Conservation (phyloP, 331 rosid genomes). For the Cydonia oblonga region DNA sequence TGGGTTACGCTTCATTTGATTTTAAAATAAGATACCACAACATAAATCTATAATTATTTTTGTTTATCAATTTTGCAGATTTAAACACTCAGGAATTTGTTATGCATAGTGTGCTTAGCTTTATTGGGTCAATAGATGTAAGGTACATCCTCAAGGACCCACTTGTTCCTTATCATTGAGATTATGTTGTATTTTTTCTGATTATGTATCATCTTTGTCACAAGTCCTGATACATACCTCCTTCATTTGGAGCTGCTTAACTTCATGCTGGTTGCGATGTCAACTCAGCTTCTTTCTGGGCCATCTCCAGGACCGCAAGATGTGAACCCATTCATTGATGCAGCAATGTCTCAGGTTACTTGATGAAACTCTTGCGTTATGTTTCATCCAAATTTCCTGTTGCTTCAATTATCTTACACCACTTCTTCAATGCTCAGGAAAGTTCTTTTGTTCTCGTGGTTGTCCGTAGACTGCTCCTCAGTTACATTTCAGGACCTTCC, state of each 20-base stretch:
- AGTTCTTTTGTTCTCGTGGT: conserved; percentile 56
- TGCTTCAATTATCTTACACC: conserved; percentile 12
- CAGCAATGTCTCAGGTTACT: conserved; percentile 86
- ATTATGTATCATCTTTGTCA: conserved; percentile 12
- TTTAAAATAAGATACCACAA: not conserved
- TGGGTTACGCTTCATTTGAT: not conserved
- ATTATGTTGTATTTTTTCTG: conserved; percentile 21
- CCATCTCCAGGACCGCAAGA: conserved; percentile 82
- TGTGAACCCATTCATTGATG: conserved; percentile 85
- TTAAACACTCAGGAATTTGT: conserved; percentile 54
- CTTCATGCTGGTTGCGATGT: conserved; percentile 86
- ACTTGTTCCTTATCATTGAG: conserved; percentile 20
- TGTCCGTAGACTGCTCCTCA: conserved; percentile 61
- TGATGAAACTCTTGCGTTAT: conserved; percentile 16
- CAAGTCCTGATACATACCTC: conserved; percentile 52
- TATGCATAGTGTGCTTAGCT: conserved; percentile 59
- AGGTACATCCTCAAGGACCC: conserved; percentile 48
- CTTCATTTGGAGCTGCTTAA: conserved; percentile 90
- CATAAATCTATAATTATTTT: not conserved
- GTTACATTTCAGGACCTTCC: conserved; percentile 47
- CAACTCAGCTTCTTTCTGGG: conserved; percentile 96
- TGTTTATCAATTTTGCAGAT: conserved; percentile 47
- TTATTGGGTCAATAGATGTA: conserved; percentile 70
- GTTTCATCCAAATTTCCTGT: conserved; percentile 11
- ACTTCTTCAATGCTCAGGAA: conserved; percentile 54